Evolutionary conservation across 208 protist species (phyloP).

Genomic region (Leishmania gerbilli): DNA sequence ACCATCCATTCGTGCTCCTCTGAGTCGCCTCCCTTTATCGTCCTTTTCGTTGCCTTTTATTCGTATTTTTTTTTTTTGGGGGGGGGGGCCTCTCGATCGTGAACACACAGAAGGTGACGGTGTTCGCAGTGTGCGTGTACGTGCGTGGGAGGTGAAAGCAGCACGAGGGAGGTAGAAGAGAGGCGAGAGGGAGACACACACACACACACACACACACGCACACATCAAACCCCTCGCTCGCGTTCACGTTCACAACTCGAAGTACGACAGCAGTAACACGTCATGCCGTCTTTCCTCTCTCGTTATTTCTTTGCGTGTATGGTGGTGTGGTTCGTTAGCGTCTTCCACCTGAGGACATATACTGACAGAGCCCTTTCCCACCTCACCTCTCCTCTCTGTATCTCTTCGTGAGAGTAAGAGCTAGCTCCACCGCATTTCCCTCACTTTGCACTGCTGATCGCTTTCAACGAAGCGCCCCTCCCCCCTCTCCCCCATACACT

Average conservation of each 20-base stretch:
- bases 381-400: not conserved
- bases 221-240: not conserved
- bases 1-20: not conserved
- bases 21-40: not conserved
- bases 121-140: not conserved
- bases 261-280: not conserved
- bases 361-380: not conserved
- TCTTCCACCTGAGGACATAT: not conserved
- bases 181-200: not conserved
- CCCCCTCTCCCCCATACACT: not conserved
- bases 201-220: not conserved
- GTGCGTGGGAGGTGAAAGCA: not conserved
- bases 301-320: not conserved
- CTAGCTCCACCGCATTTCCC: not conserved
- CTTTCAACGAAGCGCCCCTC: not conserved
- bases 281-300: not conserved
- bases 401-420: not conserved
- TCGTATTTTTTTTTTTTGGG: not conserved
- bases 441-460: not conserved
- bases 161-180: not conserved
- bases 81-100: not conserved
- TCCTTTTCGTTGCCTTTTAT: not conserved
- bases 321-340: slow-evolving; percentile 1
- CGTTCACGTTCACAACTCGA: not conserved
- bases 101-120: not conserved